phyloP scores from a whole-genome alignment of 306 rosid genomes.

The Alnus glutinosa region DNA sequence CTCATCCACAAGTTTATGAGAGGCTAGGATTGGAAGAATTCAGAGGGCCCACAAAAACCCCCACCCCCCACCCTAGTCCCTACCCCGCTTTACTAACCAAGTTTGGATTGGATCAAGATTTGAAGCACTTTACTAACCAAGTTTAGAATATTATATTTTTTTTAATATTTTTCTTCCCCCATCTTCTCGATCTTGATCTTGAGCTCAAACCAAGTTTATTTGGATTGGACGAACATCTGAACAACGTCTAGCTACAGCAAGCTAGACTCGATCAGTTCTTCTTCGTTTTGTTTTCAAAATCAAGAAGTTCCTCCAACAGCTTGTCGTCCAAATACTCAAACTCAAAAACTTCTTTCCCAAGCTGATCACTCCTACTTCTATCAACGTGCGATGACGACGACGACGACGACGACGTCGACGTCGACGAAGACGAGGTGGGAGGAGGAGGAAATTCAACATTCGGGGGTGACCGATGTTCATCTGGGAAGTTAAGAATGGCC shows the following conservation, averaged over 20 bases:
- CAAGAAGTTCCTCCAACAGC: constrained; percentile 69
- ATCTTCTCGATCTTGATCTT: too few relatives aligned
- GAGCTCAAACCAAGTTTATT: too few relatives aligned
- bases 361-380: background rate
- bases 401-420: background rate
- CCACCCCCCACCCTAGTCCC: too few relatives aligned
- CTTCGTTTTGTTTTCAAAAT: constrained; percentile 27
- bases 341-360: constrained; percentile 43
- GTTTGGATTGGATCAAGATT: too few relatives aligned
- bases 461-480: constrained; percentile 34
- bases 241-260: too few relatives aligned
- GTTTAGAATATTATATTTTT: too few relatives aligned
- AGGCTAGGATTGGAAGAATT: background rate
- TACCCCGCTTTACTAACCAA: too few relatives aligned
- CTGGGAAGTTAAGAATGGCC: constrained; percentile 75
- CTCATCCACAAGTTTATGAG: background rate
- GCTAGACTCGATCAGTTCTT: background rate
- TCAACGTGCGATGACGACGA: constrained; percentile 21
- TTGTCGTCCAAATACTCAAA: constrained; percentile 67
- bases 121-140: too few relatives aligned
- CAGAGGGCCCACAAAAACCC: background rate
- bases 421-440: background rate
- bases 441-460: constrained; percentile 6
- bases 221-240: too few relatives aligned
- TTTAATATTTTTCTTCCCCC: too few relatives aligned